These are phyloP conservation scores for Xylona heveae DNA, from an alignment of 495 filamentous ascomycete species.

Conservation along the genomic window DNA sequence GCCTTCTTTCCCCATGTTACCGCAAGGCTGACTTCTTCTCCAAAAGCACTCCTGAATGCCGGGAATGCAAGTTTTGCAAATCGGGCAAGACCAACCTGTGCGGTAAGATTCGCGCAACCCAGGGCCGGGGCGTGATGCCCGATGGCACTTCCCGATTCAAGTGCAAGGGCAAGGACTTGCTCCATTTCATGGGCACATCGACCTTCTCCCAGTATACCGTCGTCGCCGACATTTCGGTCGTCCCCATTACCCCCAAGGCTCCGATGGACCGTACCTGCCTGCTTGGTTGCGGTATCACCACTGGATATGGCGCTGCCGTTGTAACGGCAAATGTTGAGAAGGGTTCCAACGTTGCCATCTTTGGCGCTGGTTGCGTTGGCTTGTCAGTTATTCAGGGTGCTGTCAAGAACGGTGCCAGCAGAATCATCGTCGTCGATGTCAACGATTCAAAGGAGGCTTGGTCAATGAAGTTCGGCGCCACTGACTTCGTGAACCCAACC, in stretches of 20 bases:
- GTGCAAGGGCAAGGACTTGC: constrained; percentile 77
- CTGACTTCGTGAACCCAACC: constrained; percentile 88
- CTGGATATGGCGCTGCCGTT: constrained; percentile 87
- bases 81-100: constrained; percentile 99
- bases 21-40: neutral
- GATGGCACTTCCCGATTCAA: constrained; percentile 92
- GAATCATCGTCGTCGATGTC: constrained; percentile 90
- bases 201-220: constrained; percentile 99
- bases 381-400: constrained; percentile 88
- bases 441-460: constrained; percentile 86
- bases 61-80: constrained; percentile 97
- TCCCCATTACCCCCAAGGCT: constrained; percentile 77
- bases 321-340: constrained; percentile 82
- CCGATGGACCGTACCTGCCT: constrained; percentile 91
- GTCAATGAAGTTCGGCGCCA: constrained; percentile 85
- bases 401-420: constrained; percentile 63
- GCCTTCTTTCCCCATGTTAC: neutral
- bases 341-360: constrained; percentile 79
- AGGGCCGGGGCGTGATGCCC: constrained; percentile 91
- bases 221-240: constrained; percentile 94
- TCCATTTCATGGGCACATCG: constrained; percentile 98
- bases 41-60: constrained; percentile 77
- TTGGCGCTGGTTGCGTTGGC: constrained; percentile 90
- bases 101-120: constrained; percentile 94
- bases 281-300: constrained; percentile 94